Conservation (phyloP, 805 yeast genomes). For the Ogataea neopini region DNA sequence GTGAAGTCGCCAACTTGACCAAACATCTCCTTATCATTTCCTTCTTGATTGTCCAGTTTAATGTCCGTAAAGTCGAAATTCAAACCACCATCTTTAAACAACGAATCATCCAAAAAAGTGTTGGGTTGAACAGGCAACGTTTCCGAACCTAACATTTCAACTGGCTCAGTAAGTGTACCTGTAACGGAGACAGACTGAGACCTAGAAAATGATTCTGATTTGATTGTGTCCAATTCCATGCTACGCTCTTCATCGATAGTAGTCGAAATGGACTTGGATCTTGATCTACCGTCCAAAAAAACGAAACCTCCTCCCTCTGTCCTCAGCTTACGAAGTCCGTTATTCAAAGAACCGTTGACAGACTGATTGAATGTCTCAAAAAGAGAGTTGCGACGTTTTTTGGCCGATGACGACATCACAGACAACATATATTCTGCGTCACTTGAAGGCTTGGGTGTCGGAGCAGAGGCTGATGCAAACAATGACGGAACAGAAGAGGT, state of each 20-base stretch:
- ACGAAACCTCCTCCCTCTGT: slow-evolving; percentile 13
- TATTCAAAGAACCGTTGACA: slow-evolving; percentile 27
- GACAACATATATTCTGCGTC: slow-evolving; percentile 11
- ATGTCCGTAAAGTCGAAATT: slow-evolving; percentile 8
- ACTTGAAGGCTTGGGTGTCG: slow-evolving; percentile 14
- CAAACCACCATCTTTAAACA: background rate
- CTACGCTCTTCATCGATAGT: slow-evolving; percentile 17
- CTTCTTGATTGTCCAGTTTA: too few species aligned
- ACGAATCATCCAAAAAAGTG: slow-evolving; percentile 15
- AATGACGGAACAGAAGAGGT: slow-evolving; percentile 27
- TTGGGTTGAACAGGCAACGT: slow-evolving; percentile 9
- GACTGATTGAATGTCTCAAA: slow-evolving; percentile 32
- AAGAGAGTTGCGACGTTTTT: slow-evolving; percentile 24
- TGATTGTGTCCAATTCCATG: slow-evolving; percentile 20
- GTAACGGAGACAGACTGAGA: slow-evolving; percentile 23
- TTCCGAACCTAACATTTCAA: background rate
- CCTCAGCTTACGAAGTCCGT: slow-evolving; percentile 28
- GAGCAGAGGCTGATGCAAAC: slow-evolving; percentile 32
- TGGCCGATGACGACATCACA: slow-evolving; percentile 11
- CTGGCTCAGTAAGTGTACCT: background rate
- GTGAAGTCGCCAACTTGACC: slow-evolving; percentile 7
- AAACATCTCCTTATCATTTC: background rate
- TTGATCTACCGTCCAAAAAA: slow-evolving; percentile 1
- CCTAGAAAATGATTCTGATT: slow-evolving; percentile 19
- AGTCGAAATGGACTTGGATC: slow-evolving; percentile 20